Evolutionary conservation across 2,329 filamentous ascomycete genomes (phyloP).

Genomic region (Penicillium sp.): DNA sequence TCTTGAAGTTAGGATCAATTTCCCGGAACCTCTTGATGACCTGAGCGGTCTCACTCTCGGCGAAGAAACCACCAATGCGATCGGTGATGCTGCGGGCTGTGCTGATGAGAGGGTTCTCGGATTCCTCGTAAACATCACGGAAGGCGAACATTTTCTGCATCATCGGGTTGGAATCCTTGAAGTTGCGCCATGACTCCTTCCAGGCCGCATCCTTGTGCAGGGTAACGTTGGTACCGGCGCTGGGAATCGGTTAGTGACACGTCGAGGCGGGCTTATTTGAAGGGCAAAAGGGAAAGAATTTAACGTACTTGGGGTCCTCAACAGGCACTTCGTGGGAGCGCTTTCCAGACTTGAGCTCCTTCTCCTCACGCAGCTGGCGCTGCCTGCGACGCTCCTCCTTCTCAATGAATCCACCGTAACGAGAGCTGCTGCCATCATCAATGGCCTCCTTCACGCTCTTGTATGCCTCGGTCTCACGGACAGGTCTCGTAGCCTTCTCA

Average conservation of each 20-base stretch:
- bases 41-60: slow-evolving; percentile 95
- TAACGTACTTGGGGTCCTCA: slow-evolving; percentile 84
- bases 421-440: slow-evolving; percentile 92
- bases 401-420: slow-evolving; percentile 95
- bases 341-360: slow-evolving; percentile 58
- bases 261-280: not conserved
- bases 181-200: slow-evolving; percentile 98
- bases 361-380: slow-evolving; percentile 71
- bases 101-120: slow-evolving; percentile 91
- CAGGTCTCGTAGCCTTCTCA: slow-evolving; percentile 92
- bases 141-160: slow-evolving; percentile 87
- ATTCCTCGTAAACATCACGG: slow-evolving; percentile 89
- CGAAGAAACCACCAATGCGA: slow-evolving; percentile 91
- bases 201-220: slow-evolving; percentile 95
- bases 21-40: slow-evolving; percentile 98
- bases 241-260: slow-evolving; percentile 48
- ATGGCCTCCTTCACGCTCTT: slow-evolving; percentile 95
- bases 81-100: slow-evolving; percentile 95
- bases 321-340: slow-evolving; percentile 65
- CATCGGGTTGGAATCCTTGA: slow-evolving; percentile 85
- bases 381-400: slow-evolving; percentile 88
- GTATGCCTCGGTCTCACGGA: slow-evolving; percentile 91
- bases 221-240: slow-evolving; percentile 91
- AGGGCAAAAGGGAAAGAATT: not conserved
- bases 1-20: slow-evolving; percentile 93